These are phyloP conservation scores for Daedaleopsis sinensis DNA, from an alignment of 768 basidiomycete genomes.

Conservation along the genomic window DNA sequence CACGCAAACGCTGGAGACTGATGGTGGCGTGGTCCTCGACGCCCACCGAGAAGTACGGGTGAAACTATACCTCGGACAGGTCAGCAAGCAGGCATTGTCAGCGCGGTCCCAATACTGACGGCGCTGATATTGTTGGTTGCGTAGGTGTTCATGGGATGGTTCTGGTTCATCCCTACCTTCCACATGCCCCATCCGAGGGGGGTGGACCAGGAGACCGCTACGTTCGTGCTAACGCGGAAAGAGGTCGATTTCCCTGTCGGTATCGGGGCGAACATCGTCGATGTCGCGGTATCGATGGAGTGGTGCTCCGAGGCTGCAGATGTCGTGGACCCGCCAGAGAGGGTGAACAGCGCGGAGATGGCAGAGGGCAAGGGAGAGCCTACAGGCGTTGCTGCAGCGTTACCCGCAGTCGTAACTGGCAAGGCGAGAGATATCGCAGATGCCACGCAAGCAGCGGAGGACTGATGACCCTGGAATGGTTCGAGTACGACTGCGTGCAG, in stretches of 20 bases:
- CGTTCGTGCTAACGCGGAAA: slow-evolving; percentile 52
- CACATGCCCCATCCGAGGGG: slow-evolving; percentile 60
- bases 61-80: slow-evolving; percentile 76
- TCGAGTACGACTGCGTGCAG: not conserved
- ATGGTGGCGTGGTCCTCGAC: slow-evolving; percentile 58
- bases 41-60: slow-evolving; percentile 68
- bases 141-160: slow-evolving; percentile 80
- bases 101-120: not conserved
- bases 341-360: slow-evolving; percentile 26
- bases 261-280: slow-evolving; percentile 64
- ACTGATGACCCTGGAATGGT: slow-evolving; percentile 14
- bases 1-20: slow-evolving; percentile 33
- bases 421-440: slow-evolving; percentile 33
- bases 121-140: slow-evolving; percentile 1
- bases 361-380: slow-evolving; percentile 33
- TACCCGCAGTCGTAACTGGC: slow-evolving; percentile 33
- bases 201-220: slow-evolving; percentile 32
- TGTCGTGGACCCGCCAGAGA: slow-evolving; percentile 30
- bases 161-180: slow-evolving; percentile 86
- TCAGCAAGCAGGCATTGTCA: slow-evolving; percentile 24
- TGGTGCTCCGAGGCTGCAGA: slow-evolving; percentile 25
- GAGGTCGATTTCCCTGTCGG: slow-evolving; percentile 83
- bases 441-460: slow-evolving; percentile 37
- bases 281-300: slow-evolving; percentile 66
- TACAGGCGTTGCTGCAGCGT: slow-evolving; percentile 33